Evolutionary conservation across 805 yeast genomes (phyloP), one percentile per base, ranked within the genome.

Genomic region (Candida hispaniensis): DNA sequence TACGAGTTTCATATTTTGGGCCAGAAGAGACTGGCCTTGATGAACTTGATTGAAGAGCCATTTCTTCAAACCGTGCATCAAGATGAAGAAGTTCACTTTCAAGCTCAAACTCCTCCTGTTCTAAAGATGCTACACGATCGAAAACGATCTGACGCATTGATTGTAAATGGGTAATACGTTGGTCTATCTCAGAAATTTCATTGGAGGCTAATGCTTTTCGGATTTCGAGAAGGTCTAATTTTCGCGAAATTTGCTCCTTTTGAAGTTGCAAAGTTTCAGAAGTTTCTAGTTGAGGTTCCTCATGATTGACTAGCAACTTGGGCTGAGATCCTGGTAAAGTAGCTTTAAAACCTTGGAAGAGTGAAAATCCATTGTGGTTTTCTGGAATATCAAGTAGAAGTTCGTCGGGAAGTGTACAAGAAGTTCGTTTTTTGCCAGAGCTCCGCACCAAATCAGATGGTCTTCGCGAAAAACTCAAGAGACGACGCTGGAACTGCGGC

Each of bases 261-360:
- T 58, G 64, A 4, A 47, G 47, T 9, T 45, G 46, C 45, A 4
- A 36, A 20, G 14, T 33, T 28, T 30, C 21, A 27, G 36, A 24
- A 7, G 14, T 21, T 29, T 26, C 39, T 34, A 24, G 16, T 18
- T 13, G 33, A 34, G 8, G 28, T n/a, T n/a, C n/a, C n/a, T n/a
- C n/a, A n/a, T n/a, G n/a, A n/a, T n/a, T n/a, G n/a, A n/a, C n/a
- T n/a, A n/a, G n/a, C n/a, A n/a, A n/a, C n/a, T n/a, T n/a, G n/a
- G n/a, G n/a, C n/a, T n/a, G n/a, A n/a, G n/a, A n/a, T n/a, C n/a
- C n/a, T 10, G 18, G 27, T 15, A 39, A 35, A 1, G 70, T 60
- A 4, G 82, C 80, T 46, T 64, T 63, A 49, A 79, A 75, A 1
- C 86, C 85, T 52, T 78, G 86, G 47, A 68, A 75, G 14, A 79